phyloP scores from a whole-genome alignment of 768 basidiomycete genomes.

The Lactifluus volemus region DNA sequence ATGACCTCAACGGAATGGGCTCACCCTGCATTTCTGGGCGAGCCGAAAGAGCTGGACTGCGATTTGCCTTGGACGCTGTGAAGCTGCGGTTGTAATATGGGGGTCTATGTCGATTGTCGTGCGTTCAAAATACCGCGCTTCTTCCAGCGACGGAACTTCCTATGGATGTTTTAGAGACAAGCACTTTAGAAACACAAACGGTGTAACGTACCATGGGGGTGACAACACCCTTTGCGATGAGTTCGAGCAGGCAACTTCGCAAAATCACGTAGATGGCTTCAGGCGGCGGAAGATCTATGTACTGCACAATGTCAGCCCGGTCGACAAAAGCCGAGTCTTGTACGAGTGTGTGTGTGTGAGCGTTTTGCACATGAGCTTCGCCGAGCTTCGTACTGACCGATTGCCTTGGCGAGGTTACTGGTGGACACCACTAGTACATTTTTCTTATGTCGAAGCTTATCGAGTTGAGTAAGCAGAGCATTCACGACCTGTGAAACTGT shows the following conservation, averaged over 20 bases:
- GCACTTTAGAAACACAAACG: background rate
- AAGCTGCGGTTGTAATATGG: constrained; percentile 26
- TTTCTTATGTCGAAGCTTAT: constrained; percentile 87
- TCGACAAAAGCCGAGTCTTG: constrained; percentile 93
- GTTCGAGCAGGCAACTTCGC: constrained; percentile 70
- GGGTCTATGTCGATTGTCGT: constrained; percentile 21
- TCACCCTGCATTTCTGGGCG: constrained; percentile 72
- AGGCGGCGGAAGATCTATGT: constrained; percentile 81
- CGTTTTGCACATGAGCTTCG: background rate
- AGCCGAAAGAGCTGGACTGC: constrained; percentile 55
- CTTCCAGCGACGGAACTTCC: constrained; percentile 53
- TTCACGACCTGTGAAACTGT: constrained; percentile 72
- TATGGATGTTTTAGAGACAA: constrained; percentile 23
- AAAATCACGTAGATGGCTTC: constrained; percentile 94
- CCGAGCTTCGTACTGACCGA: constrained; percentile 45
- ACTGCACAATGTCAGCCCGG: constrained; percentile 94
- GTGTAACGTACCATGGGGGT: constrained; percentile 41
- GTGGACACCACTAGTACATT: constrained; percentile 97
- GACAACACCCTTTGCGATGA: constrained; percentile 68
- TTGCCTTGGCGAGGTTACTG: constrained; percentile 89
- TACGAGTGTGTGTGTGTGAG: background rate
- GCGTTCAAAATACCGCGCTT: constrained; percentile 49
- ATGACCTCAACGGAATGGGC: constrained; percentile 20
- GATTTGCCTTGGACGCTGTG: constrained; percentile 41
- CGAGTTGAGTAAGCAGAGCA: constrained; percentile 91